Conservation (phyloP, 371 early-diverging fungal species). For the Umbelopsis sp. region DNA sequence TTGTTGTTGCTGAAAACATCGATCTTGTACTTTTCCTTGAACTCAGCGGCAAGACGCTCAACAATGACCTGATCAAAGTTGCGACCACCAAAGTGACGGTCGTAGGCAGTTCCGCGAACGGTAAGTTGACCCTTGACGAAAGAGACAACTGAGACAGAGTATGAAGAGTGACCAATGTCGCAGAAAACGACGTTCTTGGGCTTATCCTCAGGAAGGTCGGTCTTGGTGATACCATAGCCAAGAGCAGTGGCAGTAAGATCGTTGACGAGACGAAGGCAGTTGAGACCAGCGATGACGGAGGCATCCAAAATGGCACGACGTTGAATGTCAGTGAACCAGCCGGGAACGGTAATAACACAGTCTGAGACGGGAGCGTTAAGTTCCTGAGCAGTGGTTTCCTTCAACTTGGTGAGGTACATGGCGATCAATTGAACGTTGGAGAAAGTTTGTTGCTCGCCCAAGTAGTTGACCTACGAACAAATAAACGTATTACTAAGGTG, state of each 20-base stretch:
- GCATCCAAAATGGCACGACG: slow-evolving; percentile 90
- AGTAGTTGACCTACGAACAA: slow-evolving; percentile 69
- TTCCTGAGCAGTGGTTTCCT: slow-evolving; percentile 86
- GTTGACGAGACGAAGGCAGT: slow-evolving; percentile 90
- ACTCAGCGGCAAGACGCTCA: slow-evolving; percentile 83
- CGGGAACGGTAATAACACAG: slow-evolving; percentile 93
- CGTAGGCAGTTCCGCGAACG: slow-evolving; percentile 89
- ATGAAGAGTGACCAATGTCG: slow-evolving; percentile 93
- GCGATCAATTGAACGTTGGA: slow-evolving; percentile 88
- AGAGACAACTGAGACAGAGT: slow-evolving; percentile 87
- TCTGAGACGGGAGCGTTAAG: slow-evolving; percentile 87
- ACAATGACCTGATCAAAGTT: slow-evolving; percentile 91
- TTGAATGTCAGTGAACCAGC: slow-evolving; percentile 95
- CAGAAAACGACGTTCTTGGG: slow-evolving; percentile 92
- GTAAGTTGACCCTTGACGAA: slow-evolving; percentile 94
- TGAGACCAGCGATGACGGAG: slow-evolving; percentile 90
- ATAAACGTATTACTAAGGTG: not conserved
- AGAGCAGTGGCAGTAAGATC: slow-evolving; percentile 94
- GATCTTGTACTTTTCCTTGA: slow-evolving; percentile 94
- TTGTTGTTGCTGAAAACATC: slow-evolving; percentile 89
- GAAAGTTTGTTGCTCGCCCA: slow-evolving; percentile 76
- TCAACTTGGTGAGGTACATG: slow-evolving; percentile 94
- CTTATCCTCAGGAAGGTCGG: slow-evolving; percentile 94
- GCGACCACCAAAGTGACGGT: slow-evolving; percentile 94
- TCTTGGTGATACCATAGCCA: slow-evolving; percentile 97